A percentile compares a stretch with the other conserved stretches of the same genome.
Conservation (phyloP, 495 filamentous ascomycete genomes). For the Evernia prunastri region DNA sequence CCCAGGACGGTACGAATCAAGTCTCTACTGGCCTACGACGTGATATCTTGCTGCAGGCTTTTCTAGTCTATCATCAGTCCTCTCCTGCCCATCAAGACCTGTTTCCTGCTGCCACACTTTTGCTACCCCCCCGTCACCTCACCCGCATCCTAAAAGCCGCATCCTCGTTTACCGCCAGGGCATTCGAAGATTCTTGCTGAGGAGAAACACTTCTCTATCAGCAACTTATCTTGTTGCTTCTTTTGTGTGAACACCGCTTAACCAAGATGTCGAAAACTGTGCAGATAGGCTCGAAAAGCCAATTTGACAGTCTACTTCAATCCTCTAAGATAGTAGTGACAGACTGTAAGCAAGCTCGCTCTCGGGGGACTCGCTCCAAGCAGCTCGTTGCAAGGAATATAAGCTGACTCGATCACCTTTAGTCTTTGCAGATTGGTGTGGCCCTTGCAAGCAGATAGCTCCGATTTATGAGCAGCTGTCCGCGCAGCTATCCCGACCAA, state of each 20-base stretch:
- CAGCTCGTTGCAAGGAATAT: constrained; percentile 49
- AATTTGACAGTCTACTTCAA: constrained; percentile 62
- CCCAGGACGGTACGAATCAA: no score
- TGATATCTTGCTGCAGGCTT: no score
- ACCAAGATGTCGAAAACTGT: constrained; percentile 55
- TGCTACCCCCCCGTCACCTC: no score
- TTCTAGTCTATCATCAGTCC: no score
- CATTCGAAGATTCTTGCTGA: neutral
- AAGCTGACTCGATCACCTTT: constrained; percentile 12
- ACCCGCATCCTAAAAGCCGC: no score
- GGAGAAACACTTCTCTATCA: neutral
- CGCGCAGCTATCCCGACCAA: constrained; percentile 60
- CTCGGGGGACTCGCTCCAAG: constrained; percentile 6
- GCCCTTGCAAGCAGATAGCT: constrained; percentile 77
- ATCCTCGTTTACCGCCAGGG: no score
- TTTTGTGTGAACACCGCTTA: no score
- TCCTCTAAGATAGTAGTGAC: constrained; percentile 68
- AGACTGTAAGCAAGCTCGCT: constrained; percentile 61
- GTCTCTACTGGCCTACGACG: no score
- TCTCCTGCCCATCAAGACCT: no score
- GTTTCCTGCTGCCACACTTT: no score
- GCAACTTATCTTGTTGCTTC: neutral
- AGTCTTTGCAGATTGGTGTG: constrained; percentile 90
- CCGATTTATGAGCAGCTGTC: constrained; percentile 78
- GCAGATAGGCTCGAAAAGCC: constrained; percentile 61